phyloP scores from a whole-genome alignment of 805 yeast species.

The Brettanomyces nanus region DNA sequence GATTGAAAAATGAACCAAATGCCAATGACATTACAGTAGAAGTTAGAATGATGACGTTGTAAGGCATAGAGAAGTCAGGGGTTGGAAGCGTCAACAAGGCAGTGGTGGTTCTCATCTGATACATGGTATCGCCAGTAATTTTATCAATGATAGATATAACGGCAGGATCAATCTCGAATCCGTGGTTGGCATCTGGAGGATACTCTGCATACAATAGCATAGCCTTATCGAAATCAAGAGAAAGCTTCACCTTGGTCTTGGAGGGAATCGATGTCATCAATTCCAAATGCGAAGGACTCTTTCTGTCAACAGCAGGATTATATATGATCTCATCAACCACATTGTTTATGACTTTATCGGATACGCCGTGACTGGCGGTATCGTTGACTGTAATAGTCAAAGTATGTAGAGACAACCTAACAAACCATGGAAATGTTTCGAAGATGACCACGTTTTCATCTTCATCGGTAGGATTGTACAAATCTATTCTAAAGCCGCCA shows the following conservation, averaged over 20 bases:
- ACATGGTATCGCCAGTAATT: slow-evolving; percentile 18
- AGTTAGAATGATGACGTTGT: slow-evolving; percentile 89
- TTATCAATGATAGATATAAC: slow-evolving; percentile 49
- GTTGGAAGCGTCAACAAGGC: slow-evolving; percentile 82
- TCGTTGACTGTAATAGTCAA: slow-evolving; percentile 30
- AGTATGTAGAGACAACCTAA: slow-evolving; percentile 74
- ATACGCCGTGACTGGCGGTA: slow-evolving; percentile 12
- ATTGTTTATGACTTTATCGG: slow-evolving; percentile 23
- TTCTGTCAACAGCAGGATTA: slow-evolving; percentile 71
- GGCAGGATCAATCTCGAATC: slow-evolving; percentile 91
- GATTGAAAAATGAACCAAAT: slow-evolving; percentile 79
- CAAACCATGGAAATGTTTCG: slow-evolving; percentile 90
- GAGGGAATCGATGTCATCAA: slow-evolving; percentile 59
- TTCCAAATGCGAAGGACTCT: slow-evolving; percentile 79
- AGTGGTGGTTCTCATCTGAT: slow-evolving; percentile 75
- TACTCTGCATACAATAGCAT: slow-evolving; percentile 79
- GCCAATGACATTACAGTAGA: slow-evolving; percentile 90
- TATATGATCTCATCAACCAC: slow-evolving; percentile 50
- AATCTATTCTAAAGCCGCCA: slow-evolving; percentile 79
- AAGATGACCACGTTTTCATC: slow-evolving; percentile 51
- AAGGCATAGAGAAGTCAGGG: slow-evolving; percentile 98
- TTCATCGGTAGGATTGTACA: slow-evolving; percentile 53
- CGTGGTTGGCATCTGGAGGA: slow-evolving; percentile 99
- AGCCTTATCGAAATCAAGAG: slow-evolving; percentile 81
- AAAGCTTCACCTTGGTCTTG: slow-evolving; percentile 46